These are phyloP conservation scores for Plasmodium adleri DNA, from an alignment of 169 alveolate genomes.

Conservation along the genomic window DNA sequence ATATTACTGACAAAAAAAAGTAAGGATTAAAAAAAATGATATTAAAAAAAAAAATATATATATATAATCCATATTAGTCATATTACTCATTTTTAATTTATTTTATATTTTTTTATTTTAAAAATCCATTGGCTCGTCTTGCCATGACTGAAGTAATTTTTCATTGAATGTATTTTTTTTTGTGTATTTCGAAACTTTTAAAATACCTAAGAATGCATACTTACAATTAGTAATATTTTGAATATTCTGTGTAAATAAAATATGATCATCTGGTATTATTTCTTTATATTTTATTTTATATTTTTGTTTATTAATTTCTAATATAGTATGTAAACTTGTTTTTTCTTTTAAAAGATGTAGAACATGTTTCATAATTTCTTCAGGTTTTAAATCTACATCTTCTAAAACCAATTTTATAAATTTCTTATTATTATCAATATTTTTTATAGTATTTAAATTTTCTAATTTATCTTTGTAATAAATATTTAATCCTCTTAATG, in stretches of 20 bases:
- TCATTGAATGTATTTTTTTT: constrained; percentile 47
- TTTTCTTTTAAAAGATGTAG: constrained; percentile 44
- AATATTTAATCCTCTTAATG: constrained; percentile 67
- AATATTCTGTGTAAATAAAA: constrained; percentile 54
- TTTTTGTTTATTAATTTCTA: constrained; percentile 43
- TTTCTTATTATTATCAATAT: constrained; percentile 64
- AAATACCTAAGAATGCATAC: constrained; percentile 63
- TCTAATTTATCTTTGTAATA: constrained; percentile 43
- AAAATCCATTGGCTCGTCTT: constrained; percentile 44
- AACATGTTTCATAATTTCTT: constrained; percentile 38
- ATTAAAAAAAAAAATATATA: neutral
- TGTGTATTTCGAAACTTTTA: constrained; percentile 49
- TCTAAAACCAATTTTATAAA: constrained; percentile 64
- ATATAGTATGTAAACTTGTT: constrained; percentile 39
- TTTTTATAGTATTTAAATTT: constrained; percentile 56
- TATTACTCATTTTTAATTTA: neutral
- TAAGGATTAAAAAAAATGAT: neutral
- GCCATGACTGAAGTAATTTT: constrained; percentile 52
- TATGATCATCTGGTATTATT: constrained; percentile 60
- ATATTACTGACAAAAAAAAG: too few relatives aligned
- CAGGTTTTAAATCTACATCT: constrained; percentile 45
- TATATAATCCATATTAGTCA: neutral
- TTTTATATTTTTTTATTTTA: neutral
- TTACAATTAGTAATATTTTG: constrained; percentile 65
- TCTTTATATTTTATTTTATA: constrained; percentile 64